Evolutionary conservation across 371 early-diverging fungal genomes (phyloP), one percentile per base, ranked within the genome.

Genomic region (Rhizopus microsporus): DNA sequence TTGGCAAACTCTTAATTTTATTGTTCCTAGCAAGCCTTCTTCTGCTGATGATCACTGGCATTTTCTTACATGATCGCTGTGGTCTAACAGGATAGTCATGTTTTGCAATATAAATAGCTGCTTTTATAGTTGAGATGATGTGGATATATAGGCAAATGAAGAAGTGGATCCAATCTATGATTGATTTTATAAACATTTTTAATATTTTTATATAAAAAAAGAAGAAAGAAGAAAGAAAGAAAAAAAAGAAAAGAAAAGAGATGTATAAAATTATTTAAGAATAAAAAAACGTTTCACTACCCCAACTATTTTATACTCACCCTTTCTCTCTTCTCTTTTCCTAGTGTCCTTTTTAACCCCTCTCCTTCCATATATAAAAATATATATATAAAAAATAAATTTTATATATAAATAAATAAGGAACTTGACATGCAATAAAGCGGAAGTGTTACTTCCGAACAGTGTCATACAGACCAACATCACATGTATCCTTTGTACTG

Each of bases 1-100:
- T 70, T 16, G 71, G 73, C 35, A 69, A 50, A 15, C 29, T 51
- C 30, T 56, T 35, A 4, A 49, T 46, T 46, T 7, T 29, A 29
- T 12, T 46, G 46, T 15, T 29, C 10, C 8, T 23, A 34, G 5
- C 3, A 7, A 15, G 10, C 7, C 33, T 38, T 53, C 42, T 35
- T 42, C 29, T 34, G 13, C 23, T 39, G 42, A 15, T 9, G 12
- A 7, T 7, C 12, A 29, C 29, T 17, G 9, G 7, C 7, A 9
- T 46, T 8, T 16, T 17, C 30, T 16, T 46, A 8, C 29, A 16
- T 17, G 17, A 16, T n/a, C 29, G 29, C 2, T 29, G 47, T 42
- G 7, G 30, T 13, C 1, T 13, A 50, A 7, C 38, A 37, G 38
- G 38, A 15, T 46, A 23, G 8, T 46, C 46, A 29, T 46, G 23